phyloP scores from a whole-genome alignment of 2,329 filamentous ascomycete genomes.

The Fulvia fulva region DNA sequence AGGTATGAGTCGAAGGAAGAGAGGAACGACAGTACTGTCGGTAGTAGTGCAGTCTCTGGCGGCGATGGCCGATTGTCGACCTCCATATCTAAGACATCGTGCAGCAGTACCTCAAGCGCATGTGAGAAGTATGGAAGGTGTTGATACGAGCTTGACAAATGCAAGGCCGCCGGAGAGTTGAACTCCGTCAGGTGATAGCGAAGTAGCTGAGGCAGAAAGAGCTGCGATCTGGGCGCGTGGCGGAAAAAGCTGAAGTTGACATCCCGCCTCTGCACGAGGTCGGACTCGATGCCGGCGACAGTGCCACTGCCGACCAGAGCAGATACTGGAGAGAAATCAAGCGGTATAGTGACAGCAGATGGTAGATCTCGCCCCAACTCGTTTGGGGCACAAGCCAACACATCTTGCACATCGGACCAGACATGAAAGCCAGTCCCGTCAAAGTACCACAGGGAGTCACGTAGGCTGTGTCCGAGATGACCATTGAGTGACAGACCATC shows the following conservation, averaged over 20 bases:
- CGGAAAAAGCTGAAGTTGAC: slow-evolving; percentile 86
- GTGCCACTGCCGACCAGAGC: slow-evolving; percentile 85
- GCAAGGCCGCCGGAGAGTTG: slow-evolving; percentile 74
- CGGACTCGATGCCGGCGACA: slow-evolving; percentile 83
- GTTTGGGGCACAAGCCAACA: slow-evolving; percentile 66
- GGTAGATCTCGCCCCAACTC: slow-evolving; percentile 68
- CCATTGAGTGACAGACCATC: slow-evolving; percentile 20
- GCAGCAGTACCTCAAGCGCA: slow-evolving; percentile 84
- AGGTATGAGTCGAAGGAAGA: slow-evolving; percentile 70
- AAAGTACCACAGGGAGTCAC: slow-evolving; percentile 92
- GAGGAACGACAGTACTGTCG: slow-evolving; percentile 51
- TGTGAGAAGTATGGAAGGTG: slow-evolving; percentile 88
- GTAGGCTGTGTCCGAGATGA: slow-evolving; percentile 52
- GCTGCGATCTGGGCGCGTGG: slow-evolving; percentile 84
- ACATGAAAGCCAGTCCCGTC: slow-evolving; percentile 80
- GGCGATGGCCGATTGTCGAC: slow-evolving; percentile 61
- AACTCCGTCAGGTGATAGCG: slow-evolving; percentile 72
- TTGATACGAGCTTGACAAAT: slow-evolving; percentile 79
- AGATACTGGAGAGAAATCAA: slow-evolving; percentile 96
- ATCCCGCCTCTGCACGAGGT: slow-evolving; percentile 88
- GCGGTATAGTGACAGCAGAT: slow-evolving; percentile 67
- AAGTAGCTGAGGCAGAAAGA: slow-evolving; percentile 86
- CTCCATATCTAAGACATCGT: slow-evolving; percentile 91
- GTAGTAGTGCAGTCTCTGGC: slow-evolving; percentile 47
- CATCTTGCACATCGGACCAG: slow-evolving; percentile 84